Conservation (phyloP, 192 early-diverging fungal species). For the Entomortierella lignicola region DNA sequence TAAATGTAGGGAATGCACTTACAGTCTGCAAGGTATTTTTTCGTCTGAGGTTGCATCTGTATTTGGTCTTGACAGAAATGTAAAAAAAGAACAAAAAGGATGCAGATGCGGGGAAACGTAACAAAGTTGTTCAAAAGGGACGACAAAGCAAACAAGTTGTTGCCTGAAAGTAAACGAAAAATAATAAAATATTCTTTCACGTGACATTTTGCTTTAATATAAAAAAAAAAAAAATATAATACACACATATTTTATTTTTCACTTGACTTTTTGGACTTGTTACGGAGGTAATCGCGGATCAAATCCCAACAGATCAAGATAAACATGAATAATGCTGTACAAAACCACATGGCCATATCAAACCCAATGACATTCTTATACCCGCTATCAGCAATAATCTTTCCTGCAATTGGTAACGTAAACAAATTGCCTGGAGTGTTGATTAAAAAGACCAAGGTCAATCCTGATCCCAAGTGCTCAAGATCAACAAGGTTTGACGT, state of each 20-base stretch:
- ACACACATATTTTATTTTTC: not conserved
- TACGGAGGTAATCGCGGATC: not conserved
- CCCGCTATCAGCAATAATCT: constrained; percentile 22
- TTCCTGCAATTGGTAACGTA: constrained; percentile 42
- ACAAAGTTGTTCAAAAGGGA: too few species aligned
- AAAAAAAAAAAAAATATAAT: too few species aligned
- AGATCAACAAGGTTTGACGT: constrained; percentile 67
- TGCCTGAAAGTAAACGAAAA: too few species aligned
- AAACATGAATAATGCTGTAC: constrained; percentile 3
- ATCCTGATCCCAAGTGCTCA: constrained; percentile 51
- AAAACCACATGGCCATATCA: constrained; percentile 35
- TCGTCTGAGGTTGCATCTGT: constrained; percentile 51
- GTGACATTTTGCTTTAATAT: too few species aligned
- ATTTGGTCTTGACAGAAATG: not conserved
- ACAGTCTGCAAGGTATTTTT: constrained; percentile 56
- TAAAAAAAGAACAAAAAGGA: not conserved
- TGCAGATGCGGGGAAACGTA: not conserved
- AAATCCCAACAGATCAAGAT: constrained; percentile 21
- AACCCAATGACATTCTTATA: constrained; percentile 43
- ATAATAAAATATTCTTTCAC: not conserved
- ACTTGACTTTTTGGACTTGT: constrained; percentile 8
- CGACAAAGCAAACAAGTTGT: too few species aligned
- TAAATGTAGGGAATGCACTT: constrained; percentile 19
- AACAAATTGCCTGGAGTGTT: constrained; percentile 54
- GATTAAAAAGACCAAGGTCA: constrained; percentile 57